Evolutionary conservation across 2,329 filamentous ascomycete genomes (phyloP), one percentile per base, ranked within the genome.

Genomic region (Elsinoe batatas): DNA sequence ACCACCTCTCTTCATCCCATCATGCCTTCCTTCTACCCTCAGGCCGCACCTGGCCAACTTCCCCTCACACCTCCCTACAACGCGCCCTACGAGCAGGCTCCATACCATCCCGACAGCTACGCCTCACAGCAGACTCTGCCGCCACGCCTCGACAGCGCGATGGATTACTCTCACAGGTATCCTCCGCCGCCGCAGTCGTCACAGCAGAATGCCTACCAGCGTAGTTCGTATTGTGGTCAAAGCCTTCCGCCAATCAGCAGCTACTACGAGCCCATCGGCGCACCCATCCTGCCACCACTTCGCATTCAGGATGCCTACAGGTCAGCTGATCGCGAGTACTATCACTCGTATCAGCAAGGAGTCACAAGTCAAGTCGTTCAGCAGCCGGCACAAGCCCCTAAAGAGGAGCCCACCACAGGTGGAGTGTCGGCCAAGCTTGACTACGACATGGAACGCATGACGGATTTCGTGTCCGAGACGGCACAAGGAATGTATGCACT

Each of bases 391-490:
- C 68, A 69, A 53, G 63, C 64, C 22, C 63, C 63, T 20, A 84
- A 83, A 69, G 81, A 84, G 63, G 81, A 84, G 63, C 84, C 83
- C 69, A 73, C 80, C n/a, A 80, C 80, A 56, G 90, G 91, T 69
- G 91, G 91, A 64, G 91, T 96, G 37, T 93, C 91, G 64, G 89
- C 89, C 66, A 87, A 94, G 74, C 82, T 96, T 72, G 91, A 95
- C 76, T 96, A 96, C 71, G 90, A 95, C 72, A 91, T 95, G 82
- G 89, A 95, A 69, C 78, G 87, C 71, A 96, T 95, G 91, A 86
- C 89, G 60, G 89, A 95, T 69, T 96, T 95, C 72, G 90, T 95
- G 68, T 85, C 88, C 60, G 88, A 95, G 68, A 94, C 91, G 83
- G 83, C 90, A 59, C 78, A 85, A 71, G 79, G 80, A 76, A 80